Evolutionary conservation across 306 rosid genomes (phyloP), one percentile per base, ranked within the genome.

Genomic region (Prunus salicina): DNA sequence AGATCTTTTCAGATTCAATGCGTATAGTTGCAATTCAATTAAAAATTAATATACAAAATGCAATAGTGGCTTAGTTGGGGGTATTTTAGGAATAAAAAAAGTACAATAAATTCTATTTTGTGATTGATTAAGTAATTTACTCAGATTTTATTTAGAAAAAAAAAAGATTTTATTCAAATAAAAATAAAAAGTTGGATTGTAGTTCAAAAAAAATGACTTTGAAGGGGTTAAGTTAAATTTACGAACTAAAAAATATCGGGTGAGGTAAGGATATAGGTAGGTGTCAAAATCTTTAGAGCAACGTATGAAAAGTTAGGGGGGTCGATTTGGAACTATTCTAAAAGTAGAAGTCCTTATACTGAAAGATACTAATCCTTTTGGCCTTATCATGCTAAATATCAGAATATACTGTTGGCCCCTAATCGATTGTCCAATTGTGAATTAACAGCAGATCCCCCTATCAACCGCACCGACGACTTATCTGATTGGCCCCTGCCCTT

Each of bases 371-470:
- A 69, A 53, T 50, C 51, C 3, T 38, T n/a, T 20, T 47, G 70
- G 45, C 30, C 81, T 76, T 79, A 73, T 86, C 84, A 86, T 2
- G 63, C 71, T 16, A 84, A 87, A 84, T 50, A 77, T 64, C 78
- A 75, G 19, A 74, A 12, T 20, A 67, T 22, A 14, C 0, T 27
- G 0, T 60, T n/a, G 55, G 34, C 53, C 15, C 12, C 12, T 14
- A 77, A 71, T 50, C 4, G 24, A 78, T 15, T 49, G 69, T 60
- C 71, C 55, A 70, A 14, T 72, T 24, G 71, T 53, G 19, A 25
- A 57, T 38, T 75, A 85, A 79, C 68, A 73, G 87, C 86, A 58
- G 77, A 77, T 13, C 52, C 13, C 19, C 91, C 81, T 86, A 89
- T 86, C 88, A 63, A 38, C 15, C 69, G 49, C 71, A 71, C 64